Evolutionary conservation across 2,329 filamentous ascomycete species (phyloP).

Genomic region (Coniochaeta sp.): DNA sequence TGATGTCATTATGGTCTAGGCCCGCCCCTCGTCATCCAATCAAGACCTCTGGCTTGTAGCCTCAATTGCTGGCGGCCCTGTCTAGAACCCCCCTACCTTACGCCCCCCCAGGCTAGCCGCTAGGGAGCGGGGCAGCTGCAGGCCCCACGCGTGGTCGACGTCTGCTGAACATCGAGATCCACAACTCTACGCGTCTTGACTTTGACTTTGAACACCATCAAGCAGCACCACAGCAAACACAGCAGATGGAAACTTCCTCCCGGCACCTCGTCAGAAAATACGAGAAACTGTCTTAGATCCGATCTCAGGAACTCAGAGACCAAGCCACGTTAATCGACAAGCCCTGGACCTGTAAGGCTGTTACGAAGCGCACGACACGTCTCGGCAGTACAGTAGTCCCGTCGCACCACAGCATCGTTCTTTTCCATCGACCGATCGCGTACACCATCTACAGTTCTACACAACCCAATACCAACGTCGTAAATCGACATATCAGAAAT

Average conservation of each 20-base stretch:
- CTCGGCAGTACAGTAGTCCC: neutral
- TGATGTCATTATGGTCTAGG: neutral
- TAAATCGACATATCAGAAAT: neutral
- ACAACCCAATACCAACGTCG: neutral
- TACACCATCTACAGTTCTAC: neutral
- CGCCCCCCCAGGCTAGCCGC: no score
- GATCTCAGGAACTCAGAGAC: neutral
- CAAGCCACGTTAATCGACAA: neutral
- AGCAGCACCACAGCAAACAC: neutral
- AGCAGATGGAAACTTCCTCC: neutral
- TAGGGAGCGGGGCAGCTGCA: no score
- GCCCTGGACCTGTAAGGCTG: neutral
- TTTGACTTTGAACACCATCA: neutral
- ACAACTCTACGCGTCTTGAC: neutral
- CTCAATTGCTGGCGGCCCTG: neutral
- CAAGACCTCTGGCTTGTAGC: neutral
- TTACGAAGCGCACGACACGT: neutral
- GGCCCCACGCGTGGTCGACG: neutral
- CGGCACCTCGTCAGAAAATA: neutral
- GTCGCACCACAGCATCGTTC: neutral
- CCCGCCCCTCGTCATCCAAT: neutral
- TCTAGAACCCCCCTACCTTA: no score
- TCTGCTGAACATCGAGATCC: neutral
- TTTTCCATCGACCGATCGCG: neutral
- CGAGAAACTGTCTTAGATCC: slow-evolving; percentile 1